These are phyloP conservation scores for Albatrellus ellisii DNA, from an alignment of 768 basidiomycete genomes.

Conservation along the genomic window DNA sequence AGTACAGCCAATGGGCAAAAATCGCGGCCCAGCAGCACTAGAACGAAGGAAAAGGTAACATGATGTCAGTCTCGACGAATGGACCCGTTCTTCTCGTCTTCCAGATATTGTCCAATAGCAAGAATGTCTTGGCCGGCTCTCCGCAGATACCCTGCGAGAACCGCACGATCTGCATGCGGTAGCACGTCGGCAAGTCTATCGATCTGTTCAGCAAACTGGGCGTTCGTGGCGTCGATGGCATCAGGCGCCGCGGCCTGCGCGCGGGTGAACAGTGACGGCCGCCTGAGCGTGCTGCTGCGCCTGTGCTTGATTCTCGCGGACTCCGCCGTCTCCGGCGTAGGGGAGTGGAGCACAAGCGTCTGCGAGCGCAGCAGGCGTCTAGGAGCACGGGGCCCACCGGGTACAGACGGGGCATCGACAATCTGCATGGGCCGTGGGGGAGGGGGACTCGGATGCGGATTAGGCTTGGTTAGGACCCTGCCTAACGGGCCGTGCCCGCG, in stretches of 20 bases:
- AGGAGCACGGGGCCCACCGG: slow-evolving; percentile 66
- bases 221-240: slow-evolving; percentile 14
- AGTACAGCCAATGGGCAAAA: not conserved
- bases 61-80: slow-evolving; percentile 24
- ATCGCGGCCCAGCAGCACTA: not conserved
- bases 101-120: slow-evolving; percentile 79
- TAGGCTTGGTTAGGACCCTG: slow-evolving; percentile 25
- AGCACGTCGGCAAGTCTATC: slow-evolving; percentile 59
- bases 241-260: slow-evolving; percentile 7
- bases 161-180: slow-evolving; percentile 54
- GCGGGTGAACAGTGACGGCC: slow-evolving; percentile 21
- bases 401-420: slow-evolving; percentile 36
- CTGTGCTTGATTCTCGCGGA: slow-evolving; percentile 17
- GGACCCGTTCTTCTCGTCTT: slow-evolving; percentile 69
- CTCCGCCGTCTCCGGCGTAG: slow-evolving; percentile 26
- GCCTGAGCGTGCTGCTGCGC: slow-evolving; percentile 13
- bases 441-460: slow-evolving; percentile 22
- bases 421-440: slow-evolving; percentile 21
- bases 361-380: slow-evolving; percentile 50
- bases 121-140: slow-evolving; percentile 69
- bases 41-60: slow-evolving; percentile 8
- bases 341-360: slow-evolving; percentile 37
- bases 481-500: slow-evolving; percentile 20
- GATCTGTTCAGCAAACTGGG: slow-evolving; percentile 53
- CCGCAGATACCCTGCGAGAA: slow-evolving; percentile 61